Evolutionary conservation across 805 yeast genomes (phyloP), one percentile per base, ranked within the genome.

Genomic region (Metschnikowia reukaufii): DNA sequence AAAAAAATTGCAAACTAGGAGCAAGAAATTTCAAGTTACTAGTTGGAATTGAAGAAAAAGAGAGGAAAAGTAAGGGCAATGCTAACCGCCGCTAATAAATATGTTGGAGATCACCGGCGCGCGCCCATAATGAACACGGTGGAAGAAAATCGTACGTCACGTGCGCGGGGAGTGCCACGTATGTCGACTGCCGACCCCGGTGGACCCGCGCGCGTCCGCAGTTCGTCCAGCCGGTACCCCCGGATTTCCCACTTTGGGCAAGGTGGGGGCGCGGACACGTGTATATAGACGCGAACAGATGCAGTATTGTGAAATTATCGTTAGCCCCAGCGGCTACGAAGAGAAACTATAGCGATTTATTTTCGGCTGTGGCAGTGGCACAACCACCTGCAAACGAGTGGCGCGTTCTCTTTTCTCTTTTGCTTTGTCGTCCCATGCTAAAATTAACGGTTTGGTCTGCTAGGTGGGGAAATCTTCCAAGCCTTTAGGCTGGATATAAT

Each of bases 61-160:
- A 17, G 12, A 13, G 39, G 41, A n/a, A 29, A 21, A 25, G 32
- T n/a, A n/a, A n/a, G 8, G 38, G 15, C 15, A 17, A n/a, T 15
- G 16, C 27, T 17, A 25, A 15, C 29, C 29, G 29, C 12, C 29
- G 29, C 18, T 31, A 19, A 20, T 34, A 37, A 13, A 19, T 37
- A 19, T 21, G 4, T 18, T 35, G 21, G 15, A 23, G 41, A 25
- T 21, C 43, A 49, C 41, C 19, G 18, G 21, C 39, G 25, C 41
- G 39, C 45, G 33, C 23, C 33, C 12, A 25, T 13, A 41, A 35
- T 39, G 50, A 49, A 49, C 52, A 49, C 52, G 47, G 52, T 49
- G 52, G 49, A 49, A 49, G 52, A 42, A 45, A 37, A 13, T 8
- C 7, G 36, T 31, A 33, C 30, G 47, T 32, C 47, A 44, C 47